Percentiles rank a stretch among this genome's conserved stretches.
Evolutionary conservation across 345 rosid species (phyloP).

Genomic region (Linum lewisii): DNA sequence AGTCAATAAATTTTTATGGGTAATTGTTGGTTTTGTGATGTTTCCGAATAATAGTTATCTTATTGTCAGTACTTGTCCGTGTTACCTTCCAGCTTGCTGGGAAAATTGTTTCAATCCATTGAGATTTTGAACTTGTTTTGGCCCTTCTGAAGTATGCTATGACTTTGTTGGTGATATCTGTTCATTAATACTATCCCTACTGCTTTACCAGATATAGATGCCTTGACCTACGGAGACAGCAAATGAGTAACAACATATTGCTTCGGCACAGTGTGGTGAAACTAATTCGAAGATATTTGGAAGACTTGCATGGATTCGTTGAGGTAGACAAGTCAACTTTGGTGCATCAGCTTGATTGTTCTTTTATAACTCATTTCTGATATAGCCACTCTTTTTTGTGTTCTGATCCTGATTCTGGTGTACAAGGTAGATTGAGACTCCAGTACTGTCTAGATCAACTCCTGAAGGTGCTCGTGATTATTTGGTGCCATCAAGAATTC

Average conservation of each 20-base stretch:
- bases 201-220: constrained; percentile 53
- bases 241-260: constrained; percentile 66
- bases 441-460: constrained; percentile 88
- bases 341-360: neutral
- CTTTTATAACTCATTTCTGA: neutral
- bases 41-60: no score
- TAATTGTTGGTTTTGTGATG: no score
- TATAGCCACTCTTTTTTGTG: constrained; percentile 4
- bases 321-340: constrained; percentile 42
- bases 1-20: no score
- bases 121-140: neutral
- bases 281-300: constrained; percentile 73
- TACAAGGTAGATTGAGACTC: constrained; percentile 91
- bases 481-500: constrained; percentile 93
- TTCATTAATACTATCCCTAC: neutral
- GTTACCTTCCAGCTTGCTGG: no score
- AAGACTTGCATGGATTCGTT: constrained; percentile 76
- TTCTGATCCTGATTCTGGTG: constrained; percentile 35
- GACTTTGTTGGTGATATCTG: neutral
- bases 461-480: constrained; percentile 98
- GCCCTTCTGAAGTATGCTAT: neutral
- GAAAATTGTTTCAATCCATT: no score
- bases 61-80: no score
- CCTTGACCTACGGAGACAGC: constrained; percentile 90
- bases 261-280: constrained; percentile 87